phyloP scores from a whole-genome alignment of 108 stramenopile genomes.

The Skeletonema tropicum region DNA sequence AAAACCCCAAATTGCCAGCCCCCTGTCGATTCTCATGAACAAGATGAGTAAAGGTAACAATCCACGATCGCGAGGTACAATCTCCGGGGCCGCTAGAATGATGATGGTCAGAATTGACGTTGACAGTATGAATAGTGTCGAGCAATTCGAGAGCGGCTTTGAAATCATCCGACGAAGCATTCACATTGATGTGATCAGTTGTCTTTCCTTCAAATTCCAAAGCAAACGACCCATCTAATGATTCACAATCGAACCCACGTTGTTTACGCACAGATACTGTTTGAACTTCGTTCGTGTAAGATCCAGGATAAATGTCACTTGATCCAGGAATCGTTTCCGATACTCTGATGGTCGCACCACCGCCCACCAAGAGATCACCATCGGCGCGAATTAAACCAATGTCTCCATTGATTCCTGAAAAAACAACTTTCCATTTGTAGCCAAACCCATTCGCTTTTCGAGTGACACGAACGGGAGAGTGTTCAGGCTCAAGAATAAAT shows the following conservation, averaged over 20 bases:
- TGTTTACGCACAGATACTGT: conserved; percentile 49
- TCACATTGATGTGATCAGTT: conserved; percentile 56
- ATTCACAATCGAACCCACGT: conserved; percentile 42
- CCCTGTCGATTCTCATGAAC: conserved; percentile 75
- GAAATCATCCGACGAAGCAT: conserved; percentile 61
- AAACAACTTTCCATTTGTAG: conserved; percentile 77
- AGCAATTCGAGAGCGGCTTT: conserved; percentile 70
- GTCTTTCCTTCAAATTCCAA: conserved; percentile 76
- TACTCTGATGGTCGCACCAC: conserved; percentile 60
- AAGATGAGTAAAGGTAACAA: conserved; percentile 74
- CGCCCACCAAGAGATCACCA: conserved; percentile 61
- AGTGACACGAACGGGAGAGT: conserved; percentile 23
- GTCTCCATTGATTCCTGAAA: conserved; percentile 68
- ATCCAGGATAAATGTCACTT: conserved; percentile 78
- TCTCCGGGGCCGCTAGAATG: conserved; percentile 30
- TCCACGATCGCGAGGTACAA: conserved; percentile 56
- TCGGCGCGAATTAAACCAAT: conserved; percentile 73
- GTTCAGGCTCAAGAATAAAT: not conserved
- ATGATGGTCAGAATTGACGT: conserved; percentile 55
- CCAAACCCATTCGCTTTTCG: conserved; percentile 66
- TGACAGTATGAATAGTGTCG: conserved; percentile 76
- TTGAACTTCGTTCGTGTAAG: conserved; percentile 87
- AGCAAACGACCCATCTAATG: conserved; percentile 63
- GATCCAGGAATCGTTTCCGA: conserved; percentile 56
- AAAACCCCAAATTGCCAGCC: conserved; percentile 72